Evolutionary conservation across 2,329 filamentous ascomycete species (phyloP).

Genomic region (Orbilia ellipsospora): DNA sequence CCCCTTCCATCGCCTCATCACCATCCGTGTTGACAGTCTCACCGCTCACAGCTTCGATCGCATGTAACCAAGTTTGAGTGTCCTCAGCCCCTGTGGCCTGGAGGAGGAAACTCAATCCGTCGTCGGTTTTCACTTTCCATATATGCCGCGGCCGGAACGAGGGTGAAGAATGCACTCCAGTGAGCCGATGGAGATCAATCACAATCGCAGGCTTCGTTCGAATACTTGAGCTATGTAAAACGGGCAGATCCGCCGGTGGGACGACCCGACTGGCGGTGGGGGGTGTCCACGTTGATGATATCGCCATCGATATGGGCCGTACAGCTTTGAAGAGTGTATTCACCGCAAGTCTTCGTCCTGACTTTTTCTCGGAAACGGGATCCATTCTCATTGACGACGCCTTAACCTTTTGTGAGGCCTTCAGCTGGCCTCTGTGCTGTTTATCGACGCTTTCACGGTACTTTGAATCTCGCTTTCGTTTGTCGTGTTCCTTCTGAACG

Average conservation of each 20-base stretch:
- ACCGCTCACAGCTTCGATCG: slow-evolving; percentile 58
- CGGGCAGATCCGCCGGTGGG: slow-evolving; percentile 58
- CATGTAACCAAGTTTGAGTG: slow-evolving; percentile 59
- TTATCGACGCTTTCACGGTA: slow-evolving; percentile 59
- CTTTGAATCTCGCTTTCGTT: slow-evolving; percentile 58
- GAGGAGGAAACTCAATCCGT: slow-evolving; percentile 58
- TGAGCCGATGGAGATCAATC: slow-evolving; percentile 57
- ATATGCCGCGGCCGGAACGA: slow-evolving; percentile 58
- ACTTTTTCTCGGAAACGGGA: slow-evolving; percentile 57
- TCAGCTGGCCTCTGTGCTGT: slow-evolving; percentile 58
- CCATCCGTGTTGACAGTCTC: slow-evolving; percentile 57
- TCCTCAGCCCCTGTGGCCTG: slow-evolving; percentile 58
- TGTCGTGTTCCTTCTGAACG: slow-evolving; percentile 59
- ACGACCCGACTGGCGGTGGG: slow-evolving; percentile 58
- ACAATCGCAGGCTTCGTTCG: slow-evolving; percentile 57
- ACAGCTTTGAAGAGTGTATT: slow-evolving; percentile 60
- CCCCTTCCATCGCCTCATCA: slow-evolving; percentile 58
- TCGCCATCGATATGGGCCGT: slow-evolving; percentile 60
- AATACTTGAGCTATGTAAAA: slow-evolving; percentile 55
- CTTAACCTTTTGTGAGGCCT: slow-evolving; percentile 57
- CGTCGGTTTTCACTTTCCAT: slow-evolving; percentile 59
- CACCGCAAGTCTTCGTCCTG: slow-evolving; percentile 58
- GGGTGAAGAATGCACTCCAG: slow-evolving; percentile 58
- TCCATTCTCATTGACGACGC: slow-evolving; percentile 57
- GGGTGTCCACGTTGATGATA: slow-evolving; percentile 59